These are phyloP conservation scores for Leccinum imitatum DNA, from an alignment of 768 basidiomycete species.

Conservation along the genomic window DNA sequence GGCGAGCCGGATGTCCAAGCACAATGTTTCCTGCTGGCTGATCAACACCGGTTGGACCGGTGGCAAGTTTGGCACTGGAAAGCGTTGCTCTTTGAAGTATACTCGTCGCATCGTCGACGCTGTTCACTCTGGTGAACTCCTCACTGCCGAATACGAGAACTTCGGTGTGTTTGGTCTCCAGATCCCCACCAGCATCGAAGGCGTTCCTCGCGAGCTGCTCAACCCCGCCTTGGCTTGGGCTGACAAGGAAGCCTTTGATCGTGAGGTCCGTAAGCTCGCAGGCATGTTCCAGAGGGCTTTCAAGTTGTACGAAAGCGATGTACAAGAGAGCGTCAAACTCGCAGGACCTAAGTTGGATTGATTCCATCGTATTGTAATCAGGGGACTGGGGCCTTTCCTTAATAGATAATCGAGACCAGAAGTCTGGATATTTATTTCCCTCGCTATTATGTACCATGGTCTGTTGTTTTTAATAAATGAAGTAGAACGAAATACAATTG, in stretches of 20 bases:
- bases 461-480: background rate
- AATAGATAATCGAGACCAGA: background rate
- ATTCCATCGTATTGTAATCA: background rate
- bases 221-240: slow-evolving; percentile 88
- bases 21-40: slow-evolving; percentile 93
- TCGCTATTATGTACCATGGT: slow-evolving; percentile 8
- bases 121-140: slow-evolving; percentile 91
- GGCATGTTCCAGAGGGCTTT: slow-evolving; percentile 96
- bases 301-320: slow-evolving; percentile 85
- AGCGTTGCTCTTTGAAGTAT: slow-evolving; percentile 94
- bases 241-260: slow-evolving; percentile 85
- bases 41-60: slow-evolving; percentile 99
- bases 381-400: background rate
- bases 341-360: slow-evolving; percentile 65
- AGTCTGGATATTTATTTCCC: background rate
- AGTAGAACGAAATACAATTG: slow-evolving; percentile 4
- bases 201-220: slow-evolving; percentile 88
- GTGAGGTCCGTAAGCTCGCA: slow-evolving; percentile 84
- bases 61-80: slow-evolving; percentile 90
- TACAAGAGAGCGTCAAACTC: slow-evolving; percentile 72
- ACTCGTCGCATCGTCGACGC: slow-evolving; percentile 97
- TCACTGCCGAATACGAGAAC: slow-evolving; percentile 81
- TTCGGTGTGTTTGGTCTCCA: slow-evolving; percentile 82
- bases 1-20: slow-evolving; percentile 86
- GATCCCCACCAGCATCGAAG: slow-evolving; percentile 79